These are phyloP conservation scores for Darksidea phi DNA, from an alignment of 495 filamentous ascomycete species.

Conservation along the genomic window DNA sequence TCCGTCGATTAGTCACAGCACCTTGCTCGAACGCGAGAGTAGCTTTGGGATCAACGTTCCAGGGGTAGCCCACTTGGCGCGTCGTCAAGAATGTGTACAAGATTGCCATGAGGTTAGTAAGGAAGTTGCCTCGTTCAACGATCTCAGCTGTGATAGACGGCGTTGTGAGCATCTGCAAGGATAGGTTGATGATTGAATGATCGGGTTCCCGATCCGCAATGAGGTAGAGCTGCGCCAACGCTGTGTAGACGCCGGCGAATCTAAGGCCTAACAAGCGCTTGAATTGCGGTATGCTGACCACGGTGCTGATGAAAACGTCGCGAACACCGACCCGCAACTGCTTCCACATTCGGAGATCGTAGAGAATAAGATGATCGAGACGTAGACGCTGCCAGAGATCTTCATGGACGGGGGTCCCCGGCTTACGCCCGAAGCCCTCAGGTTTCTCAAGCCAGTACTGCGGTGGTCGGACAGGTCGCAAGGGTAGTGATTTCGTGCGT, in stretches of 20 bases:
- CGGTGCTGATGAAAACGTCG: slow-evolving; percentile 92
- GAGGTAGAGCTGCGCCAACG: slow-evolving; percentile 88
- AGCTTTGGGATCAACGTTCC: slow-evolving; percentile 76
- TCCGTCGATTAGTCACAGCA: slow-evolving; percentile 85
- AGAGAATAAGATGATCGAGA: slow-evolving; percentile 94
- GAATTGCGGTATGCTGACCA: slow-evolving; percentile 90
- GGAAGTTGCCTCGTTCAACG: slow-evolving; percentile 90
- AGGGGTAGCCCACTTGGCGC: slow-evolving; percentile 88
- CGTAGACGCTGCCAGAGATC: slow-evolving; percentile 84
- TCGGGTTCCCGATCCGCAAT: slow-evolving; percentile 96
- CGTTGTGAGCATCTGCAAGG: slow-evolving; percentile 92
- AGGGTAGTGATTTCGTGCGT: slow-evolving; percentile 24
- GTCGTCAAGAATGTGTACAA: slow-evolving; percentile 97
- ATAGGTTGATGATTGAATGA: slow-evolving; percentile 97
- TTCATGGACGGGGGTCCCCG: slow-evolving; percentile 67
- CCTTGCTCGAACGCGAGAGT: slow-evolving; percentile 90
- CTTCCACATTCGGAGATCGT: slow-evolving; percentile 95
- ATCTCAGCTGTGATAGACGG: slow-evolving; percentile 94
- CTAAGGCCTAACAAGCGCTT: slow-evolving; percentile 92
- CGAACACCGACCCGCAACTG: slow-evolving; percentile 84
- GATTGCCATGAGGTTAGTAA: slow-evolving; percentile 92
- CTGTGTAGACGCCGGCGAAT: slow-evolving; percentile 90
- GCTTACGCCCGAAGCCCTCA: slow-evolving; percentile 54
- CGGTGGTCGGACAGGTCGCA: slow-evolving; percentile 52
- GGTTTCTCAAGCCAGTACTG: slow-evolving; percentile 86